Evolutionary conservation across 768 basidiomycete genomes (phyloP).

Genomic region (Lyophyllum semitale): DNA sequence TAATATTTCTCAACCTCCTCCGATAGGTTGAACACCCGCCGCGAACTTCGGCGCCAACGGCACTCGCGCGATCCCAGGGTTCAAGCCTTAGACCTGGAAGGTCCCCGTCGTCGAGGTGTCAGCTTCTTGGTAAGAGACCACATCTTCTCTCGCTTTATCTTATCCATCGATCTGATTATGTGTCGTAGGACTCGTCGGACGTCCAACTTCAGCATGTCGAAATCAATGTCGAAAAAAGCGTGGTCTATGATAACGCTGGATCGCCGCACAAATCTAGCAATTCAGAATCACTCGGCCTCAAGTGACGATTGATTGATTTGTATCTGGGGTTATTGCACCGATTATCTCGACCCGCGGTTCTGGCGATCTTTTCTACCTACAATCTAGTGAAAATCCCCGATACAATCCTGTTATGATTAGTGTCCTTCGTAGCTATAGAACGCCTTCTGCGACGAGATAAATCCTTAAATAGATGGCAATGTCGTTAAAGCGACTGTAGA

Average conservation of each 20-base stretch:
- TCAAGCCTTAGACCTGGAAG: background rate
- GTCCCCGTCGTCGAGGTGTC: background rate
- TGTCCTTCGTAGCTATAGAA: constrained; percentile 40
- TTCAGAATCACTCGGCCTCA: background rate
- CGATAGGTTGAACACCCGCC: constrained; percentile 22
- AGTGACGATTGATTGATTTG: too few species aligned
- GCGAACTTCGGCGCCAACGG: constrained; percentile 18
- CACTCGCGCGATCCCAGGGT: background rate
- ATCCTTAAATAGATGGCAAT: constrained; percentile 39
- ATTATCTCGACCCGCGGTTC: too few species aligned
- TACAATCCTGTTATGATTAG: constrained; percentile 43
- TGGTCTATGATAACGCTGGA: constrained; percentile 13
- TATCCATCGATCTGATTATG: too few species aligned
- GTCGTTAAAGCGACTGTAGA: constrained; percentile 34
- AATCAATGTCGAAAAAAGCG: constrained; percentile 23
- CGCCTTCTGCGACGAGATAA: constrained; percentile 36
- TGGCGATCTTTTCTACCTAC: too few species aligned
- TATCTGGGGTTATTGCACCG: too few species aligned
- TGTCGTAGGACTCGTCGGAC: constrained; percentile 1
- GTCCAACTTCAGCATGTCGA: constrained; percentile 15
- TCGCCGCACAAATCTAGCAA: background rate
- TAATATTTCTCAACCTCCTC: background rate
- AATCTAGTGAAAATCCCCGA: background rate
- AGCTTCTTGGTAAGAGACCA: background rate
- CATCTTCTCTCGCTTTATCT: background rate